phyloP scores from a whole-genome alignment of 257 asterid genomes.

The Misopates orontium region DNA sequence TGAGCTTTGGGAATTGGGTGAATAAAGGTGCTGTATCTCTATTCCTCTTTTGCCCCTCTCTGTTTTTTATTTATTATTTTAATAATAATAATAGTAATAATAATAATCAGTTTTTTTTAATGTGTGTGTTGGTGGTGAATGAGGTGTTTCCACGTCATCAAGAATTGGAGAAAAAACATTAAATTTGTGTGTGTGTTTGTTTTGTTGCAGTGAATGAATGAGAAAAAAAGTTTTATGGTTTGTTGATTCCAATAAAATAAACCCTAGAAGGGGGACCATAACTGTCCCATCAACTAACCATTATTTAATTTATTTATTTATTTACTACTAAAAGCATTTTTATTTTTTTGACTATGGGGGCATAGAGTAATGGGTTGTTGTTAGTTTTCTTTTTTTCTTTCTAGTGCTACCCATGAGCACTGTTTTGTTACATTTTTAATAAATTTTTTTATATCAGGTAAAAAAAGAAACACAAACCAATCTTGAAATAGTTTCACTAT shows the following conservation, averaged over 20 bases:
- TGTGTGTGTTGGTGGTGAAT: not conserved
- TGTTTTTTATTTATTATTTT: not conserved
- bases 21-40: conserved; percentile 23
- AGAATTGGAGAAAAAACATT: conserved; percentile 14
- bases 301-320: not conserved
- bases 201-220: not conserved
- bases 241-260: conserved; percentile 41
- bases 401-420: conserved; percentile 2
- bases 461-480: too few relatives aligned
- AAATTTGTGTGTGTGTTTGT: conserved; percentile 23
- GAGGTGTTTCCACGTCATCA: conserved; percentile 19
- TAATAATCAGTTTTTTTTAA: not conserved
- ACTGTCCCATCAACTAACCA: conserved; percentile 33
- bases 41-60: conserved; percentile 10
- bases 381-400: not conserved
- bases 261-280: conserved; percentile 53
- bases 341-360: not conserved
- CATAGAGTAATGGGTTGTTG: not conserved
- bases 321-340: not conserved
- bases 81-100: too few relatives aligned
- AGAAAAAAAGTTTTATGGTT: conserved; percentile 29
- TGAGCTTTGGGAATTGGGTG: conserved; percentile 37
- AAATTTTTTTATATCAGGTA: too few relatives aligned
- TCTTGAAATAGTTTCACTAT: too few relatives aligned
- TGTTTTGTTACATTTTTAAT: not conserved